A percentile compares a stretch with the other conserved stretches of the same genome.
Conservation (phyloP, 1,139 yeast genomes). For the Debaryomycetaceae sp. region DNA sequence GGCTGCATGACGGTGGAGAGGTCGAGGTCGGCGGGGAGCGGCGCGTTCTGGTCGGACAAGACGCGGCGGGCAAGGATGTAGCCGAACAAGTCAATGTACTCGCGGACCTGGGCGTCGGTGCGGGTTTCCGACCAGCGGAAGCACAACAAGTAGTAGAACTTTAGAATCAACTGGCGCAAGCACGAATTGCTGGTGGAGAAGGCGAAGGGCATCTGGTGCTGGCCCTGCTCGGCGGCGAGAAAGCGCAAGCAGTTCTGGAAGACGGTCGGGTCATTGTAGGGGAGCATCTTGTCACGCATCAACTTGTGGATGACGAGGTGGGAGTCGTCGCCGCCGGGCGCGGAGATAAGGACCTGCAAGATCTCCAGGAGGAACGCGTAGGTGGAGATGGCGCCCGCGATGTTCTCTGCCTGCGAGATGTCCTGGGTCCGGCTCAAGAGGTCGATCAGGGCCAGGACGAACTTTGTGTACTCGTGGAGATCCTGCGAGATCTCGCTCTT, state of each 20-base stretch:
- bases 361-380: background rate
- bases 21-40: conserved; percentile 10
- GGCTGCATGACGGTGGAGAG: conserved; percentile 7
- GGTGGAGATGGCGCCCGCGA: background rate
- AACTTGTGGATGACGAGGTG: background rate
- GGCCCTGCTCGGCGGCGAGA: background rate
- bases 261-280: background rate
- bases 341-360: background rate
- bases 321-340: background rate
- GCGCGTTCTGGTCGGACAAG: conserved; percentile 8
- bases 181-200: too few species aligned
- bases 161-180: conserved; percentile 6
- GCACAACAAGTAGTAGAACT: conserved; percentile 10
- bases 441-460: background rate
- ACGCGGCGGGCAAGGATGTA: conserved; percentile 10
- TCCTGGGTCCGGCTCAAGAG: background rate
- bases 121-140: conserved; percentile 5
- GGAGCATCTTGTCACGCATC: background rate
- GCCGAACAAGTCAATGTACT: conserved; percentile 17
- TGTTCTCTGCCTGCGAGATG: background rate
- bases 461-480: too few species aligned
- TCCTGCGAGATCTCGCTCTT: conserved; percentile 3
- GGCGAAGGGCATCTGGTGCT: too few species aligned
- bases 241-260: background rate
- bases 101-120: background rate